Evolutionary conservation across 495 filamentous ascomycete genomes (phyloP).

Genomic region (Trichoderma virens): DNA sequence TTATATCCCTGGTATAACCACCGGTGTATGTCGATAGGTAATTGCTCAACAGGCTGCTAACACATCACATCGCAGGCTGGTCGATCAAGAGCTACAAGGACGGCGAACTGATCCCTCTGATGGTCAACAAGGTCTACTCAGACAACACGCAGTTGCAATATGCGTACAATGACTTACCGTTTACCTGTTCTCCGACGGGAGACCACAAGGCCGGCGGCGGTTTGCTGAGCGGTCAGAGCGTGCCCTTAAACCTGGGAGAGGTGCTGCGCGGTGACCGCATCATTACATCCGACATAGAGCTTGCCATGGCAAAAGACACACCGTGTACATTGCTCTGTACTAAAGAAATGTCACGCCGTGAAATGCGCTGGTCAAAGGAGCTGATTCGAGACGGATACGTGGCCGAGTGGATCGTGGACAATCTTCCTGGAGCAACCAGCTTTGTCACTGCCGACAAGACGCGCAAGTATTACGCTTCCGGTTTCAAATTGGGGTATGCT

Average conservation of each 20-base stretch:
- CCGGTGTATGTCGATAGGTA: background rate
- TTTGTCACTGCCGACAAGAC: constrained; percentile 87
- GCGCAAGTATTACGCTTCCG: constrained; percentile 86
- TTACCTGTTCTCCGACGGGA: constrained; percentile 79
- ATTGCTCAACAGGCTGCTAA: constrained; percentile 6
- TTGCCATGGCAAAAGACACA: constrained; percentile 72
- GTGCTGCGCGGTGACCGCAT: constrained; percentile 89
- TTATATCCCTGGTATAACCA: constrained; percentile 62
- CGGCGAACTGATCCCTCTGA: constrained; percentile 71
- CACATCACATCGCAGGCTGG: constrained; percentile 43
- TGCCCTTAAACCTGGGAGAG: constrained; percentile 88
- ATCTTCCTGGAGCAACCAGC: constrained; percentile 84
- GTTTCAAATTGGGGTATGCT: constrained; percentile 86
- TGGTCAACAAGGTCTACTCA: constrained; percentile 95
- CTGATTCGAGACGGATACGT: constrained; percentile 80
- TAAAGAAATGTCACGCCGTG: constrained; percentile 52
- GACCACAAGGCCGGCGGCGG: constrained; percentile 58
- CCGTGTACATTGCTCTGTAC: constrained; percentile 73
- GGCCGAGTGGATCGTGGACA: constrained; percentile 94
- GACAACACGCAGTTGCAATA: constrained; percentile 89
- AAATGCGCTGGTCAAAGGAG: constrained; percentile 62
- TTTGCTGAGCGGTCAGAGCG: constrained; percentile 69
- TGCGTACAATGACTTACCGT: constrained; percentile 88
- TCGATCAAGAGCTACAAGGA: constrained; percentile 76
- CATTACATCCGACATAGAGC: constrained; percentile 78